Base-by-base conservation (phyloP, 2,329 filamentous ascomycete species). In the Botrytis tulipae region DNA sequence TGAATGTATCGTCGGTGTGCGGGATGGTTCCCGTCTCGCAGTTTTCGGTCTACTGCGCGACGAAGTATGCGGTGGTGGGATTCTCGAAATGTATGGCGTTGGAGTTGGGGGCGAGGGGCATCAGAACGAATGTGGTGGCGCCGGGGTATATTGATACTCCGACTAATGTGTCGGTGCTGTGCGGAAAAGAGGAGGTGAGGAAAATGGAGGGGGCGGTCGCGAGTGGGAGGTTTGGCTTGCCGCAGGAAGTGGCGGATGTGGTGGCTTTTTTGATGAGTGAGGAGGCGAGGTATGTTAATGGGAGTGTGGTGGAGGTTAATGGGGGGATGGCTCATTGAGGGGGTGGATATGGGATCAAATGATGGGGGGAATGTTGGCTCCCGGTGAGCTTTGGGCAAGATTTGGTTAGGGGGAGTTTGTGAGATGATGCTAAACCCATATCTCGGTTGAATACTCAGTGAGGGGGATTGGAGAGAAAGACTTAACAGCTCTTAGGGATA, bases 281-380 rank as follows among this genome's bases (percentile, higher is more conserved):
- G 59, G 84, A 84, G 9, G 86, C 86, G 1, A 83, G 82, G 20
- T 89, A 88, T 79, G 82, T 86, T 69, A 89, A 89, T 79, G 88
- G 88, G 0, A 84, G 82, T 72, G 82, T 86, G 25, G 83, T 86
- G 70, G 79, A 87, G 77, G 81, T 86, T 67, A 84, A 86, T 79
- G 87, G 86, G 10, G 77, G 77, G 37, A 40, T 71, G 54, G 22
- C 44, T 65, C 54, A 61, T 51, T 70, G 29, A 73, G 61, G 25
- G 14, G n/a, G 14, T 29, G 51, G 16, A 18, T 54, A 3, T 29
- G n/a, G 29, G 51, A 54, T 54, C 16, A n/a, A 5, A 54, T 54
- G 18, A 14, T 54, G 14, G 12, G 40, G 3, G 40, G 40, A 12
- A 12, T 40, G 12, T 29, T 29, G 3, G 51, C 14, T 29, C 4